phyloP scores from a whole-genome alignment of 768 basidiomycete species.

The Hemileccinum impolitum region DNA sequence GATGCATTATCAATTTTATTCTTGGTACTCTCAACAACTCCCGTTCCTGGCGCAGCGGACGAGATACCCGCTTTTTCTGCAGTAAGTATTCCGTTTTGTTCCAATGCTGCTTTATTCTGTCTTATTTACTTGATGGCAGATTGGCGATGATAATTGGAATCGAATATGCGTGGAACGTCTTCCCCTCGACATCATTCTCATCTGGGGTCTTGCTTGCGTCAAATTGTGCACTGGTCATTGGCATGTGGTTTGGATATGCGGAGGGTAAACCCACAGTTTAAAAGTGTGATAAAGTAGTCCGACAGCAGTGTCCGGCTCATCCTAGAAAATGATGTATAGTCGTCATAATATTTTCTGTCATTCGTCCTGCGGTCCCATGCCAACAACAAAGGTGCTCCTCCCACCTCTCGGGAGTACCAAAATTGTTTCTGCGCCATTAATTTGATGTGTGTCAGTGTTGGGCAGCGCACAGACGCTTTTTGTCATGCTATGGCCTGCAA shows the following conservation, averaged over 20 bases:
- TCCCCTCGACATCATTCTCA: constrained; percentile 71
- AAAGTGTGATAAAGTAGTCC: not conserved
- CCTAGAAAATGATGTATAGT: not conserved
- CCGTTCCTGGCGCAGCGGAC: constrained; percentile 82
- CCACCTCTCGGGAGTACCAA: constrained; percentile 81
- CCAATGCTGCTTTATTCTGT: constrained; percentile 1
- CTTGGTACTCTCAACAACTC: constrained; percentile 92
- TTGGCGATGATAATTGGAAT: constrained; percentile 55
- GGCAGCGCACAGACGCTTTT: constrained; percentile 48
- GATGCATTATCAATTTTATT: constrained; percentile 96
- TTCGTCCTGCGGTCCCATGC: constrained; percentile 50
- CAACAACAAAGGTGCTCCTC: constrained; percentile 75
- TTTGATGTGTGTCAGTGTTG: constrained; percentile 75
- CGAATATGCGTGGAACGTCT: constrained; percentile 88
- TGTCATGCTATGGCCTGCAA: constrained; percentile 52
- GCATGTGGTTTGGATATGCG: constrained; percentile 52
- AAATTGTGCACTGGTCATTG: constrained; percentile 50
- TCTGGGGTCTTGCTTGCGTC: constrained; percentile 53
- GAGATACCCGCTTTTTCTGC: constrained; percentile 54
- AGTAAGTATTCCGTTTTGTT: constrained; percentile 42
- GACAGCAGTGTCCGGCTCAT: not conserved
- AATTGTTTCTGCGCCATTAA: constrained; percentile 79
- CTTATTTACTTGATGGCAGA: constrained; percentile 36
- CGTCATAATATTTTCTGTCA: constrained; percentile 6
- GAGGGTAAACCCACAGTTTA: constrained; percentile 31